These are phyloP conservation scores for Xylariaceae sp. DNA, from an alignment of 2,329 filamentous ascomycete genomes.

Conservation along the genomic window DNA sequence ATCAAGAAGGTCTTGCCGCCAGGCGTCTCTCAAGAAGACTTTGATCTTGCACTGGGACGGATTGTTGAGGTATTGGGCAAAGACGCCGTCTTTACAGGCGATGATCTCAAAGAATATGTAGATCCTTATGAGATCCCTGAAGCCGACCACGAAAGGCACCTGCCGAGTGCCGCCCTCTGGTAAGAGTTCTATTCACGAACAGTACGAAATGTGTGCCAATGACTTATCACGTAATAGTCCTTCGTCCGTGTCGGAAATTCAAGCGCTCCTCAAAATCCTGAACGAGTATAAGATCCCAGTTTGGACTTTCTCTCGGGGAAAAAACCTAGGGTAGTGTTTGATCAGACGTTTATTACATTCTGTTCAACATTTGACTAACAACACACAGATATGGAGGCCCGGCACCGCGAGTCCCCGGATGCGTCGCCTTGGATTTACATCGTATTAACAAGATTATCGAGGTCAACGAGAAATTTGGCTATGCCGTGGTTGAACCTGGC, in stretches of 20 bases:
- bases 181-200: constrained; percentile 18
- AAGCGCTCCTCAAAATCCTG: constrained; percentile 37
- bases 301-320: constrained; percentile 36
- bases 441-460: constrained; percentile 49
- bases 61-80: constrained; percentile 41
- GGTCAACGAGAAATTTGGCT: constrained; percentile 46
- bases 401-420: constrained; percentile 48
- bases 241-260: constrained; percentile 36
- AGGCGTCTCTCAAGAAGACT: constrained; percentile 41
- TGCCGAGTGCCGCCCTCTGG: constrained; percentile 48
- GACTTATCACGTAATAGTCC: constrained; percentile 34
- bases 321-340: constrained; percentile 45
- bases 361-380: constrained; percentile 2
- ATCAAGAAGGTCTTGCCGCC: constrained; percentile 45
- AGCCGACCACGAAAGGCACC: constrained; percentile 40
- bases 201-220: not conserved
- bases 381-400: constrained; percentile 50
- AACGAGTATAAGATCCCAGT: constrained; percentile 35
- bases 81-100: constrained; percentile 43
- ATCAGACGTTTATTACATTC: not conserved
- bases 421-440: constrained; percentile 49
- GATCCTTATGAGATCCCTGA: constrained; percentile 51
- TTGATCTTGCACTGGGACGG: constrained; percentile 41
- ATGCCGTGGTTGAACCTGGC: constrained; percentile 50
- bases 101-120: constrained; percentile 46